Evolutionary conservation across 2,329 filamentous ascomycete species (phyloP).

Genomic region (Lasiodiplodia theobromae): DNA sequence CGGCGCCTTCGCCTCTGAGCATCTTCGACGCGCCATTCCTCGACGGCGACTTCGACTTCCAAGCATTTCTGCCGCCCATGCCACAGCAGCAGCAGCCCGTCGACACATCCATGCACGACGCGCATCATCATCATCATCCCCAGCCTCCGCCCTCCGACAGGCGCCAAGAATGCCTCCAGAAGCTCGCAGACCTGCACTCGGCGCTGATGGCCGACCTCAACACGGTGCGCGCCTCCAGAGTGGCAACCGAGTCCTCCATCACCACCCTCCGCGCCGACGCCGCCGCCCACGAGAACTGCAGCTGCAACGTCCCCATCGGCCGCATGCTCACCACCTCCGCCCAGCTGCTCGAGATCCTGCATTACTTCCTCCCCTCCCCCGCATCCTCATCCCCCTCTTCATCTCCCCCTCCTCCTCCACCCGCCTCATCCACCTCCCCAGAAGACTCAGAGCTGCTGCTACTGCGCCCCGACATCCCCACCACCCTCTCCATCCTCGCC

Average conservation of each 20-base stretch:
- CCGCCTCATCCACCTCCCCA: background rate
- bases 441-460: background rate
- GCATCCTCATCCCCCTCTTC: too few relatives aligned
- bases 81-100: background rate
- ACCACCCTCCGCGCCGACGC: background rate
- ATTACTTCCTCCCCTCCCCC: background rate
- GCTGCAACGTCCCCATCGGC: slow-evolving; percentile 7
- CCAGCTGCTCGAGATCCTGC: slow-evolving; percentile 4
- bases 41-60: slow-evolving; percentile 10
- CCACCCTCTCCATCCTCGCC: slow-evolving; percentile 9
- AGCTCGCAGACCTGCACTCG: slow-evolving; percentile 7
- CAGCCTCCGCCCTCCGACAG: background rate
- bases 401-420: background rate
- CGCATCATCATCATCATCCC: background rate
- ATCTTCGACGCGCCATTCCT: background rate
- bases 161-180: slow-evolving; percentile 3
- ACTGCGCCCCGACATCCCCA: background rate
- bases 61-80: background rate
- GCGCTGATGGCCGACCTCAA: slow-evolving; percentile 1
- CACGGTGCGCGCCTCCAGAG: background rate
- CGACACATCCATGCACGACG: background rate
- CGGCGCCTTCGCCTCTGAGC: background rate
- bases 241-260: background rate
- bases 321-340: background rate
- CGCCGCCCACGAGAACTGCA: background rate